Base-by-base conservation (phyloP, 345 rosid genomes). In the Euclidium syriacum region DNA sequence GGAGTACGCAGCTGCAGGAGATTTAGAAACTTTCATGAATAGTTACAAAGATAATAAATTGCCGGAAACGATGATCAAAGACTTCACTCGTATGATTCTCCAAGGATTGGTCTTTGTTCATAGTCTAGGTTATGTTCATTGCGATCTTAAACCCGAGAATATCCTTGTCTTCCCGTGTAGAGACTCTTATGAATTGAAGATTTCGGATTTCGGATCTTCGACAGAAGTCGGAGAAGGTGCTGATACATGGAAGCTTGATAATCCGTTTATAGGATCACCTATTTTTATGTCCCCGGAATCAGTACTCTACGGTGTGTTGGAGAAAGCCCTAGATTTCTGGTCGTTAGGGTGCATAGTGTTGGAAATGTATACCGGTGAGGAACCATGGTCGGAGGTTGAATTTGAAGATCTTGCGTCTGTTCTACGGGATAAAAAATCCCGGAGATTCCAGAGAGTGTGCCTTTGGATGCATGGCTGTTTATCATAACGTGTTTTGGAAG, bases 221-320 rank as follows among this genome's bases (percentile, higher is more conserved):
- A 40, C 4, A 10, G n/a, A 17, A 11, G 57, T 16, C 0, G 57
- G 68, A 17, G 49, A 36, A 11, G 34, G 6, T 0, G 1, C 36
- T 2, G 26, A 47, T 3, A 1, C 10, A 0, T 62, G 36, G 50
- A 30, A 34, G 19, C 3, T 6, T 6, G 53, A 59, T 15, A 11
- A 12, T 24, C 74, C 67, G 6, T 61, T 62, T 63, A 23, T 43
- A 1, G 74, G 63, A 25, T 14, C 74, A 0, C 68, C 49, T 35
- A 3, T 35, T 1, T 62, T 62, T 16, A 70, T 70, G 74, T 70
- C 74, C 2, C 74, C 68, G 0, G 74, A 70, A 4, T 70, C 74
- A 6, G 62, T 61, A 3, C 22, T 10, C 1, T 9, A 32, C 4
- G 61, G 52, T 2, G 22, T 14, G n/a, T 48, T 35, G 0, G 62